Base-by-base conservation (phyloP, 2,329 filamentous ascomycete species). In the Leptographium radiaticola region DNA sequence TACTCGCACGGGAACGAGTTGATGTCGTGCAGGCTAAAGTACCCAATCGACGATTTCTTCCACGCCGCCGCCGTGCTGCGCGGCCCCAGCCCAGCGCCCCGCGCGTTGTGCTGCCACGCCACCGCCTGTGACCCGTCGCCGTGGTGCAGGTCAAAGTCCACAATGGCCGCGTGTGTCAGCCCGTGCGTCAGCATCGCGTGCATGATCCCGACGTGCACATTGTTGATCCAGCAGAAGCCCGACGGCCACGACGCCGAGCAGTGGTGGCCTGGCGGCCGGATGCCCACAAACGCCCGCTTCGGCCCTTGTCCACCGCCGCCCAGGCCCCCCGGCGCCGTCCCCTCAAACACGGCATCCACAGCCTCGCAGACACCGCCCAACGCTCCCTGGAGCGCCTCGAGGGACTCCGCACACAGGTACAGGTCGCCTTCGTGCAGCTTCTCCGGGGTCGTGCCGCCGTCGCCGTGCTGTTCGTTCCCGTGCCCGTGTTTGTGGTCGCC, bases 161-260 rank as follows among this genome's bases (percentile, higher is more conserved):
- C 81, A 57, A 95, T 97, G 12, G 89, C 93, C 0, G 90, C 91
- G 66, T 98, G 93, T 0, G 91, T 97, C 33, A 97, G 71, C 0
- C 86, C 89, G 64, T 98, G 86, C 42, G 78, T 79, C 58, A 91
- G 80, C 20, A 88, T 84, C 12, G 84, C 91, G 66, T 98, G 87
- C 67, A 94, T 87, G 59, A 98, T 95, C 0, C 91, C 93, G 25
- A 98, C 88, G 64, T 97, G 91, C 0, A 98, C 89, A 65, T 98
- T 98, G 68, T 98, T 98, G 51, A 98, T 72, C 91, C 93, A 98
- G 71, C 93, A 98, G 65, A 98, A 98, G 0, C 93, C 93, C 2
- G 91, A 96, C 0, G 93, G 93, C 62, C 86, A 84, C 50, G 86
- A 81, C 5, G 88, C 81, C 2, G 91, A 95, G 69, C 93, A 98